phyloP scores from a whole-genome alignment of 768 basidiomycete genomes.

The Serendipita vermifera region DNA sequence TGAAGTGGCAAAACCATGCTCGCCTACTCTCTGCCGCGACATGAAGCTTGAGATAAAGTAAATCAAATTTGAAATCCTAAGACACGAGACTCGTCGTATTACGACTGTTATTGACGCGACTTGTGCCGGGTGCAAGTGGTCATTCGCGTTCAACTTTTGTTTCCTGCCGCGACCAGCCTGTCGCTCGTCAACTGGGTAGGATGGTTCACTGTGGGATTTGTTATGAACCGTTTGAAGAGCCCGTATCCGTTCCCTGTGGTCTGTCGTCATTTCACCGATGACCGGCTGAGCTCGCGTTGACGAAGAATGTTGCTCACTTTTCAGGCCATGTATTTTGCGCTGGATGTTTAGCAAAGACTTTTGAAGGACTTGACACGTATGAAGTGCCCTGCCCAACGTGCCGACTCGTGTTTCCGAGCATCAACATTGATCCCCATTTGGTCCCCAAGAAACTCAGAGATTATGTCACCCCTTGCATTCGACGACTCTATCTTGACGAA shows the following conservation, averaged over 20 bases:
- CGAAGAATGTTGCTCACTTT: not conserved
- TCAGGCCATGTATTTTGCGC: not conserved
- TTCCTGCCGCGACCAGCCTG: no score
- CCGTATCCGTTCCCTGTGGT: constrained; percentile 1
- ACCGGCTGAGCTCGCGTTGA: not conserved
- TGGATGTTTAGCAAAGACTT: constrained; percentile 5
- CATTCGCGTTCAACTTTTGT: no score
- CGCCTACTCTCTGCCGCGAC: no score
- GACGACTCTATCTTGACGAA: constrained; percentile 26
- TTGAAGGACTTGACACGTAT: constrained; percentile 1
- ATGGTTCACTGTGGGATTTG: constrained; percentile 9
- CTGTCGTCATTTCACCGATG: not conserved
- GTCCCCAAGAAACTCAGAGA: constrained; percentile 71
- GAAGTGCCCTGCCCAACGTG: not conserved
- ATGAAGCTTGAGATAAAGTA: no score
- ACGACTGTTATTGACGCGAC: no score
- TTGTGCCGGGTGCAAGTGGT: no score
- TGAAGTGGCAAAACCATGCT: no score
- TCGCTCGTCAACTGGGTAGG: no score
- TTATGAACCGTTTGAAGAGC: constrained; percentile 3
- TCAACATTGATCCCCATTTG: constrained; percentile 76
- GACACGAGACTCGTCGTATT: no score
- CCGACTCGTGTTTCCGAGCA: constrained; percentile 21
- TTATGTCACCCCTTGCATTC: not conserved
- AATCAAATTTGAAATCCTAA: no score